A percentile compares a stretch with the other conserved stretches of the same genome.
phyloP scores from a whole-genome alignment of 1,284 basidiomycete species.

The Hypsizygus ulmarius region DNA sequence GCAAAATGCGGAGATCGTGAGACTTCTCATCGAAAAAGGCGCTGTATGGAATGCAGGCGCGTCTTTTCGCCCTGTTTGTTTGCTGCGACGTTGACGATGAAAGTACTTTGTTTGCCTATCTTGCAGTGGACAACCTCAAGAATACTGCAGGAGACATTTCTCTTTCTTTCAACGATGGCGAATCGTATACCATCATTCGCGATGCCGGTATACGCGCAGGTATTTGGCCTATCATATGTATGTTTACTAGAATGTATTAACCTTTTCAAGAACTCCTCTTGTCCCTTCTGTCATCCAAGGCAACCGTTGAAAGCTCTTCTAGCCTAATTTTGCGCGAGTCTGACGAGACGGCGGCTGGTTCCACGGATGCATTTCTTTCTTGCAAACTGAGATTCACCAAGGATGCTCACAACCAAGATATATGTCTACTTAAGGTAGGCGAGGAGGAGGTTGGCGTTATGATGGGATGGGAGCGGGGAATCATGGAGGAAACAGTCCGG shows the following conservation, averaged over 20 bases:
- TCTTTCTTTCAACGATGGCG: constrained; percentile 75
- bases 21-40: constrained; percentile 73
- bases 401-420: constrained; percentile 78
- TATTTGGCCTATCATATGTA: constrained; percentile 27
- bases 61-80: constrained; percentile 23
- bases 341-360: constrained; percentile 70
- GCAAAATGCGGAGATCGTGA: constrained; percentile 61
- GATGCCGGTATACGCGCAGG: constrained; percentile 88
- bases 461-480: constrained; percentile 92
- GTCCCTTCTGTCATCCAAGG: constrained; percentile 51
- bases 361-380: constrained; percentile 73
- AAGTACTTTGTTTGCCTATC: not conserved
- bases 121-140: constrained; percentile 69
- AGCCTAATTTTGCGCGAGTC: constrained; percentile 51
- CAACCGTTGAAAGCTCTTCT: constrained; percentile 37
- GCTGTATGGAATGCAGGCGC: constrained; percentile 90
- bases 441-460: constrained; percentile 83
- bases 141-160: constrained; percentile 89
- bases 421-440: constrained; percentile 73
- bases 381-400: constrained; percentile 70
- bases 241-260: constrained; percentile 3
- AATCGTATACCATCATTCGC: constrained; percentile 73
- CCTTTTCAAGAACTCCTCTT: constrained; percentile 59
- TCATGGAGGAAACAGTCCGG: constrained; percentile 76
- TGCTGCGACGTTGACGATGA: not conserved